phyloP scores from a whole-genome alignment of 1,284 basidiomycete species.

The Cerioporus squamosus region DNA sequence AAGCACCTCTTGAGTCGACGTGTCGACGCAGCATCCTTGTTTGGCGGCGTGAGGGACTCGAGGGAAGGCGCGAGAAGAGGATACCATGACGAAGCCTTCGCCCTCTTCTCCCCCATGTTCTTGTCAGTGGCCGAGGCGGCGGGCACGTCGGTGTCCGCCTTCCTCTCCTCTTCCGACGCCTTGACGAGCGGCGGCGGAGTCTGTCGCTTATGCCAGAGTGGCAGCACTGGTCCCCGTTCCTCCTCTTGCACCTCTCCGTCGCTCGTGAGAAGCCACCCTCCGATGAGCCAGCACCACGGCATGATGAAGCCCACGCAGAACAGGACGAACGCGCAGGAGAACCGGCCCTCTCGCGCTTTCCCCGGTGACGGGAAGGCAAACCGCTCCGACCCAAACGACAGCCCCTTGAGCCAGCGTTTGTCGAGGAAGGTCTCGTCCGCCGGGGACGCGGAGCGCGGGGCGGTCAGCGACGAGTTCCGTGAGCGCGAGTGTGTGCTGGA shows the following conservation, averaged over 20 bases:
- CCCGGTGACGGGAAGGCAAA: constrained; percentile 19
- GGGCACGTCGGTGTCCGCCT: not conserved
- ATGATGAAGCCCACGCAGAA: constrained; percentile 73
- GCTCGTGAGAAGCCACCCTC: constrained; percentile 66
- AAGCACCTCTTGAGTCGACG: constrained; percentile 24
- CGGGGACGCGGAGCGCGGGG: constrained; percentile 12
- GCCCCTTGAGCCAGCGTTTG: constrained; percentile 32
- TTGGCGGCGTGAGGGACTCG: constrained; percentile 29
- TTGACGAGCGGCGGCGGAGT: not conserved
- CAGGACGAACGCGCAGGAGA: constrained; percentile 52
- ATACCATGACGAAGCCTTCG: constrained; percentile 24
- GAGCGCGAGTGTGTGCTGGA: constrained; percentile 3
- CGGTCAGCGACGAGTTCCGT: constrained; percentile 2
- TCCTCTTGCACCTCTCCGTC: constrained; percentile 30
- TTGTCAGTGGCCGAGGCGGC: not conserved
- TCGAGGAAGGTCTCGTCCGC: constrained; percentile 28
- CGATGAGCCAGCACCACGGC: constrained; percentile 72
- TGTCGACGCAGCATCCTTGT: constrained; percentile 24
- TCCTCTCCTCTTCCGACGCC: not conserved
- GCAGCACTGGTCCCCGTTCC: constrained; percentile 32
- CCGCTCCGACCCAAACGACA: constrained; percentile 39
- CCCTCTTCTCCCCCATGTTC: constrained; percentile 11
- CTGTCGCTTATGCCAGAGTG: constrained; percentile 36
- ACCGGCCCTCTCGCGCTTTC: not conserved
- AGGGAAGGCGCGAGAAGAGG: constrained; percentile 29